Base-by-base conservation (phyloP, 768 basidiomycete species). In the Lyophyllum semitale region DNA sequence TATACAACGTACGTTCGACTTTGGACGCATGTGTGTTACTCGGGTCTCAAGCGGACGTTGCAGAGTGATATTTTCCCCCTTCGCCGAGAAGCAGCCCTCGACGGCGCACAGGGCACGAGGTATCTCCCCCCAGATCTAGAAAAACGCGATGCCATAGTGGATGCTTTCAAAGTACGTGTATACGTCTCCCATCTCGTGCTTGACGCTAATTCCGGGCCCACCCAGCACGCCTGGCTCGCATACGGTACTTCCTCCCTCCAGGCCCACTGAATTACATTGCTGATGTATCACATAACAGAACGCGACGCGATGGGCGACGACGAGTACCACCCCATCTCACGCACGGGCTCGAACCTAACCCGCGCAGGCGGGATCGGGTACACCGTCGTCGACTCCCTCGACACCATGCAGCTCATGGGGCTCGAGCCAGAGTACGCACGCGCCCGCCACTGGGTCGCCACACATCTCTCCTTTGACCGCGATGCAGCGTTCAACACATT, bases 261-360 rank as follows among this genome's bases (percentile, higher is more conserved):
- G 17, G 9, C 42, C 29, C 4, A 9, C 32, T 11, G 2, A 4
- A 23, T 15, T 8, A 38, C 2, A 15, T 20, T 8, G 20, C 11
- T 26, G 53, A 40, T 20, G 8, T 30, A 17, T 41, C 23, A 54
- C 18, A 38, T 48, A 9, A 38, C 74, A 94, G 94, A 95, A 73
- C 77, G 85, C 57, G 87, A 97, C 66, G 95, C 95, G 6, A 95
- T 94, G 85, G 95, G 95, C 3, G 78, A 79, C 49, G 95, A 98
- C 73, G 93, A 96, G 66, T 97, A 94, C 63, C 91, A 95, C 63
- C 95, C 96, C 0, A 78, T 98, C 23, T 80, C 82, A 30, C 80
- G 80, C 55, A 75, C 68, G 17, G 95, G 96, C 1, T 80, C 84
- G 8, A 95, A 98, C 66, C 77, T 98, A 25, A 88, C 89, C 0